Evolutionary conservation across 768 basidiomycete genomes (phyloP).

Genomic region (Amanita rubescens): DNA sequence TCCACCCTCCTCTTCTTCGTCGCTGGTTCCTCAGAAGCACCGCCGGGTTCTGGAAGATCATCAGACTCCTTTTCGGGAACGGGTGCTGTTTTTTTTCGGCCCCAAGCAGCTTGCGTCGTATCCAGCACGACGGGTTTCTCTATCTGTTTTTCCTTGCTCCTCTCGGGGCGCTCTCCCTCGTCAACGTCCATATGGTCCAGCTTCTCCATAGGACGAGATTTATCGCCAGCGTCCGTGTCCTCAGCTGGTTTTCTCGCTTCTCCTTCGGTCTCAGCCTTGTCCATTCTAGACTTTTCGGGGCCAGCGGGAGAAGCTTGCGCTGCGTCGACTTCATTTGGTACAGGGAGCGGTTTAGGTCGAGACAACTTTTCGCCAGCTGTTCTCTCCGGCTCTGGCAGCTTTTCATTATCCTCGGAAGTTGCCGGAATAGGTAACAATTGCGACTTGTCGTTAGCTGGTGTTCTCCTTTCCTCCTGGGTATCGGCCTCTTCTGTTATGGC

Average conservation of each 20-base stretch:
- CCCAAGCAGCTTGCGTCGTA: constrained; percentile 47
- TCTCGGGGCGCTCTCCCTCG: background rate
- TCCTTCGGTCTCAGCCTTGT: no score
- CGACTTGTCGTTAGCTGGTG: no score
- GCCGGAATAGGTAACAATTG: no score
- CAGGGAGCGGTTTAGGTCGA: no score
- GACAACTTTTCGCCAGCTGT: no score
- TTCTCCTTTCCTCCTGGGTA: no score
- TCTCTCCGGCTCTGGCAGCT: no score
- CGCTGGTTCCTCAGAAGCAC: background rate
- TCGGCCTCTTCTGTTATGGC: no score
- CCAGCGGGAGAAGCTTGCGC: no score
- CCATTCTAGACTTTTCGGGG: no score
- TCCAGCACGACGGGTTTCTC: constrained; percentile 17
- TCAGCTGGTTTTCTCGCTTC: background rate
- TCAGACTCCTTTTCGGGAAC: background rate
- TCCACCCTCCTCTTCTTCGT: constrained; percentile 6
- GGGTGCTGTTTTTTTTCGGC: constrained; percentile 1
- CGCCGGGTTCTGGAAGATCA: background rate
- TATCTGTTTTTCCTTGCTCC: constrained; percentile 16
- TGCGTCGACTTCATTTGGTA: no score
- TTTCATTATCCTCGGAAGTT: no score
- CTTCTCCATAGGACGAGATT: background rate
- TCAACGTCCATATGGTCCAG: constrained; percentile 4
- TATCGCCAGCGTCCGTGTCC: background rate